phyloP scores from a whole-genome alignment of 352 stramenopile species.

The Thalassiosira hispida region DNA sequence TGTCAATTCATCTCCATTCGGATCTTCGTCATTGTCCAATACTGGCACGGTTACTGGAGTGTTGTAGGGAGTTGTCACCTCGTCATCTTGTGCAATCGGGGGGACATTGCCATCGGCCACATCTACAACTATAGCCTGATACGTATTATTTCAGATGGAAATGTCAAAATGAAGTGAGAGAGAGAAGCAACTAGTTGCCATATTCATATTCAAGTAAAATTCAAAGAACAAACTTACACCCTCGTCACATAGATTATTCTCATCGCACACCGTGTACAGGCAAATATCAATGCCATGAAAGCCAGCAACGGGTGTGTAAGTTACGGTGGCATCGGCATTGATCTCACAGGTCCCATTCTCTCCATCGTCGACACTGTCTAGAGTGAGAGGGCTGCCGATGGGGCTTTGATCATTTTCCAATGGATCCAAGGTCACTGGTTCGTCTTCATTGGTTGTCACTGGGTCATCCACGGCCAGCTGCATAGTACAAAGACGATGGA shows the following conservation, averaged over 20 bases:
- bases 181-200: background rate
- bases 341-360: conserved; percentile 14
- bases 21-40: background rate
- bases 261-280: conserved; percentile 8
- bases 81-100: conserved; percentile 15
- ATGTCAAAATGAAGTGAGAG: background rate
- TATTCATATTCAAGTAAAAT: background rate
- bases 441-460: conserved; percentile 5
- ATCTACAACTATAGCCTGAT: conserved; percentile 16
- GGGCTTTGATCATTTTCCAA: conserved; percentile 18
- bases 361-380: conserved; percentile 1
- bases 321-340: conserved; percentile 3
- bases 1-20: background rate
- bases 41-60: background rate
- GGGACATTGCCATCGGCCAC: conserved; percentile 20
- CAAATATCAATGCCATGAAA: conserved; percentile 6
- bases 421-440: conserved; percentile 17
- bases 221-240: conserved; percentile 1
- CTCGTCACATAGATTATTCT: conserved; percentile 26
- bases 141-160: background rate
- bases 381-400: background rate
- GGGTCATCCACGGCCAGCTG: conserved; percentile 26
- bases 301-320: background rate
- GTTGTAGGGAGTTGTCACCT: conserved; percentile 9
- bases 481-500: background rate